These are phyloP conservation scores for Lactifluus pinguis DNA, from an alignment of 768 basidiomycete genomes.

Conservation along the genomic window DNA sequence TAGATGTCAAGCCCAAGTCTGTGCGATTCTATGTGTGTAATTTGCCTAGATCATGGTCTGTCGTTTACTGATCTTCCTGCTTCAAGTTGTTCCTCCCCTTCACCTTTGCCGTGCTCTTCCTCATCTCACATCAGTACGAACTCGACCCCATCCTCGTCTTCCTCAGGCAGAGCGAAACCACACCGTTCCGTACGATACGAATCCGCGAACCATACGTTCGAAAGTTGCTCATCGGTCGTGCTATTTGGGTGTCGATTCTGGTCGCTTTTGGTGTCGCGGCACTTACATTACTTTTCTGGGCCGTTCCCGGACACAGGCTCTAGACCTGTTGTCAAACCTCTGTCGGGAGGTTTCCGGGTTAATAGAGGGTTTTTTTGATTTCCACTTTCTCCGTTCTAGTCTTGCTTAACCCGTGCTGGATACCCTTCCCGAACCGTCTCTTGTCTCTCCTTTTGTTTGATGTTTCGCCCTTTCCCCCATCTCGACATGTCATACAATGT, in stretches of 20 bases:
- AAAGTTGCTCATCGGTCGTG: conserved; percentile 81
- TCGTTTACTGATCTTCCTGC: conserved; percentile 11
- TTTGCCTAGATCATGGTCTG: not conserved
- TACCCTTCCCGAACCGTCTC: conserved; percentile 9
- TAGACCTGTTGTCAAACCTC: conserved; percentile 26
- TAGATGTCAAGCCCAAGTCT: conserved; percentile 84
- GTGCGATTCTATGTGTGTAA: conserved; percentile 88
- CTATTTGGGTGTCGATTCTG: conserved; percentile 82
- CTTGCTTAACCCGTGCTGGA: conserved; percentile 8
- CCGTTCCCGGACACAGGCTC: conserved; percentile 88
- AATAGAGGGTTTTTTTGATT: not conserved
- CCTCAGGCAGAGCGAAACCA: conserved; percentile 89
- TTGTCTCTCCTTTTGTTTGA: not conserved
- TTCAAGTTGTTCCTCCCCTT: conserved; percentile 89
- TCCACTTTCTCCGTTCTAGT: not conserved
- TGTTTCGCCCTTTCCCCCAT: not conserved
- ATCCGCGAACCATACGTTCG: conserved; percentile 93
- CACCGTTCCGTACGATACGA: conserved; percentile 87
- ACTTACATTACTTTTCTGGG: conserved; percentile 89
- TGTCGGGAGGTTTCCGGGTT: not conserved
- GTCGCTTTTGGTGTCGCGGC: conserved; percentile 69
- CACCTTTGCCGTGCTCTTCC: conserved; percentile 77
- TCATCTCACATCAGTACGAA: conserved; percentile 94
- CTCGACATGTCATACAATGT: conserved; percentile 9
- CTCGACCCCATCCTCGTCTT: conserved; percentile 94